phyloP scores from a whole-genome alignment of 805 yeast species.

The Ascoidea asiatica region DNA sequence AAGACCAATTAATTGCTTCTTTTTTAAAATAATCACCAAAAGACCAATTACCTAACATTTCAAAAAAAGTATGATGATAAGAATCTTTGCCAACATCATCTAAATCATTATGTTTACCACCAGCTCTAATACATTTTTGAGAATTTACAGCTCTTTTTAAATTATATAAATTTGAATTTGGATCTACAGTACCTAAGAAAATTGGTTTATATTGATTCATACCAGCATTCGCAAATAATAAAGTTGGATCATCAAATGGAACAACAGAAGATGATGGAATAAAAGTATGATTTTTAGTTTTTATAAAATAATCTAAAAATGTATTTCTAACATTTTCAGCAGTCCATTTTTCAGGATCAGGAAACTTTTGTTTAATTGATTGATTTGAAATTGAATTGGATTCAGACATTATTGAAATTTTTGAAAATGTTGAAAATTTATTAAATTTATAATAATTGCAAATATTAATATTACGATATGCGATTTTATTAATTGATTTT shows the following conservation, averaged over 20 bases:
- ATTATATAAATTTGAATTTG: constrained; percentile 72
- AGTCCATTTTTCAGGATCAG: constrained; percentile 24
- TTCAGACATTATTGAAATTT: no score
- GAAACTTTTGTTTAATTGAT: constrained; percentile 6
- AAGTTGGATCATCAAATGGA: constrained; percentile 96
- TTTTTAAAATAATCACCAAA: constrained; percentile 97
- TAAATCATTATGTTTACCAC: constrained; percentile 96
- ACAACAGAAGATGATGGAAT: constrained; percentile 91
- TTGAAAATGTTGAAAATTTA: no score
- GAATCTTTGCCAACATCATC: constrained; percentile 98
- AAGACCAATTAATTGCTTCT: constrained; percentile 79
- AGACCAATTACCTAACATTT: constrained; percentile 99
- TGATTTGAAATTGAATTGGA: no score
- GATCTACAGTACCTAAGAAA: constrained; percentile 94
- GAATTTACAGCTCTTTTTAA: constrained; percentile 89
- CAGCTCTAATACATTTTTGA: constrained; percentile 98
- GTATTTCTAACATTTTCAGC: constrained; percentile 39
- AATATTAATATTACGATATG: no score
- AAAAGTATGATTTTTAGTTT: constrained; percentile 52
- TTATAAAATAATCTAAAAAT: constrained; percentile 68
- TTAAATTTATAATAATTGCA: no score
- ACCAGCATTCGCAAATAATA: constrained; percentile 95
- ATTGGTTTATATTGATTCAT: constrained; percentile 99
- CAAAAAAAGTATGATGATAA: constrained; percentile 96
- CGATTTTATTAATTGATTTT: no score